Evolutionary conservation across 2,329 filamentous ascomycete genomes (phyloP), one percentile per base, ranked within the genome.

Genomic region (Epichloe bromicola): DNA sequence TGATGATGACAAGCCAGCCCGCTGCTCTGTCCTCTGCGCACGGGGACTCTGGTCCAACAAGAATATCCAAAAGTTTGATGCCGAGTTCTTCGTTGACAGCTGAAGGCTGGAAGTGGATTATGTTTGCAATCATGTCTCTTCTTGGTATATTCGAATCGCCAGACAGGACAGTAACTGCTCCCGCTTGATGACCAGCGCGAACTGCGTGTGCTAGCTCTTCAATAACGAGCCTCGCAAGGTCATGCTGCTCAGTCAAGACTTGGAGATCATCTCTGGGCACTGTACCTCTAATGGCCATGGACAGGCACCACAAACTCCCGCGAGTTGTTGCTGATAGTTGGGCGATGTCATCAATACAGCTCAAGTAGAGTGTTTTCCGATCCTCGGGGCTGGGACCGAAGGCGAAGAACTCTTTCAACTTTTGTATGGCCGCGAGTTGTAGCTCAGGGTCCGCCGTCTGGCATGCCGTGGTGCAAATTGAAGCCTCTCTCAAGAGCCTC

Each of bases 401-500:
- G n/a, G 60, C 61, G 26, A 86, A 68, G n/a, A 90, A 67, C 8
- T 75, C 71, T 43, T 70, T 73, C 20, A 93, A 71, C 56, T 83
- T 81, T 6, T 73, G 68, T 45, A 74, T 74, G 6, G 83, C 83
- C 56, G 84, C 81, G 4, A 70, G 67, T 56, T 88, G 82, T 15
- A 90, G 70, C 15, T 82, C 76, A 2, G 76, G 72, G 57, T 79
- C 73, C 8, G 79, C 75, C 48, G 81, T 74, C 8, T 77, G 73
- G 4, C 73, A 72, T 14, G 76, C 73, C 8, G 73, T 65, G 19
- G 69, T 70, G 33, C 72, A 73, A 12, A 79, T 73, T 0, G 82
- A 83, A 3, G 85, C 82, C 58, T 90, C 83, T 54, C 85, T 80
- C 41, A 93, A 74, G 17, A 94, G 67, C 23, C 85, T 78, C 48